A percentile compares a stretch with the other conserved stretches of the same genome.
Evolutionary conservation across 1,284 basidiomycete genomes (phyloP).

Genomic region (Cerioporus squamosus): DNA sequence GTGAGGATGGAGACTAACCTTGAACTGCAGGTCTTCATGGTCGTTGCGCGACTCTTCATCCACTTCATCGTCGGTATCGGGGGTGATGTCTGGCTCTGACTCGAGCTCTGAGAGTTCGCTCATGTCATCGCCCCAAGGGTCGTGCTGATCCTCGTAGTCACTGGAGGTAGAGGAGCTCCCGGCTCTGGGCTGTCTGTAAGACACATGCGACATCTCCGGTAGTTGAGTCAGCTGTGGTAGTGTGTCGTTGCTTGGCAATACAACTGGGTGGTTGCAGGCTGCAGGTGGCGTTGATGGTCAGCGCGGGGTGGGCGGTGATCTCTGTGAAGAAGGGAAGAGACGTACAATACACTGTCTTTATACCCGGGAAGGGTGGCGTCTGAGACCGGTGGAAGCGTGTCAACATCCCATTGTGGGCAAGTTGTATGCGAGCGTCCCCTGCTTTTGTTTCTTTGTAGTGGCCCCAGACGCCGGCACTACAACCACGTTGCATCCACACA

Average conservation of each 20-base stretch:
- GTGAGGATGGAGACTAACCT: slow-evolving; percentile 7
- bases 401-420: slow-evolving; percentile 13
- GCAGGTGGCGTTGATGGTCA: not conserved
- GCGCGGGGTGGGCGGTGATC: slow-evolving; percentile 11
- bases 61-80: slow-evolving; percentile 31
- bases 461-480: slow-evolving; percentile 9
- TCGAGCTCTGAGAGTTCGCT: slow-evolving; percentile 24
- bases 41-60: slow-evolving; percentile 9
- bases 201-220: slow-evolving; percentile 1
- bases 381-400: slow-evolving; percentile 3
- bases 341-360: slow-evolving; percentile 10
- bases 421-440: not conserved
- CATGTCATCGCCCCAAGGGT: slow-evolving; percentile 7
- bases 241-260: not conserved
- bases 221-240: not conserved
- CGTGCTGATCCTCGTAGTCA: slow-evolving; percentile 13
- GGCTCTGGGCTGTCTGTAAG: slow-evolving; percentile 10
- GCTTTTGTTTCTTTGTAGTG: slow-evolving; percentile 5
- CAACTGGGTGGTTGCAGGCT: no score
- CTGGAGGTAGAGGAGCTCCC: slow-evolving; percentile 9
- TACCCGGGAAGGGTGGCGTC: slow-evolving; percentile 8
- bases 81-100: slow-evolving; percentile 20
- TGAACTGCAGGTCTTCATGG: slow-evolving; percentile 7
- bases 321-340: slow-evolving; percentile 3
- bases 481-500: slow-evolving; percentile 12